These are phyloP conservation scores for Ogataea zsoltii DNA, from an alignment of 805 yeast species.

Conservation along the genomic window DNA sequence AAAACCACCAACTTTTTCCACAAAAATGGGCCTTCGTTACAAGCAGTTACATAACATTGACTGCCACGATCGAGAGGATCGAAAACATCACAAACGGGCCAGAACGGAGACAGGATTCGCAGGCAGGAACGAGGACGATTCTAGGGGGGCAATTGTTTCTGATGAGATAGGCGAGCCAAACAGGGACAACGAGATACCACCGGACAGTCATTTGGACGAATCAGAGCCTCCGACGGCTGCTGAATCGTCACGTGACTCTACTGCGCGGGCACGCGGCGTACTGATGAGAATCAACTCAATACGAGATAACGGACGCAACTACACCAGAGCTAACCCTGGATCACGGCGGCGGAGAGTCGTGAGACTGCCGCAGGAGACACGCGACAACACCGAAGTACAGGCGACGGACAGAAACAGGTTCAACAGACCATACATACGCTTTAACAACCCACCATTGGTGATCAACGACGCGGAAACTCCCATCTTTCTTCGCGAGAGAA, in stretches of 20 bases:
- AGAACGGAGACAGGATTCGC: not conserved
- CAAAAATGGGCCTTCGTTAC: not conserved
- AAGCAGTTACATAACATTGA: not conserved
- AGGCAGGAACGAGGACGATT: too few relatives aligned
- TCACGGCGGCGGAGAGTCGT: constrained; percentile 7
- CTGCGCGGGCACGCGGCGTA: constrained; percentile 6
- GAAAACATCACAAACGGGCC: not conserved
- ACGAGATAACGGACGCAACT: not conserved
- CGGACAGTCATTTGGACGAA: too few relatives aligned
- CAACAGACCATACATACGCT: constrained; percentile 18
- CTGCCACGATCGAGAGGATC: not conserved
- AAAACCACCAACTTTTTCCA: too few relatives aligned
- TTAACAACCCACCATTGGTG: constrained; percentile 14
- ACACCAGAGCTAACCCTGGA: not conserved
- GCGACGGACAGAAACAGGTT: constrained; percentile 5
- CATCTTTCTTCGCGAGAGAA: not conserved
- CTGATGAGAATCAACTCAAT: constrained; percentile 12
- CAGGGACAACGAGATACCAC: too few relatives aligned
- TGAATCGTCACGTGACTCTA: not conserved
- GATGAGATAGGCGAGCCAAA: too few relatives aligned
- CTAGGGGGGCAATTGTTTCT: too few relatives aligned
- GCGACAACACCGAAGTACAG: not conserved
- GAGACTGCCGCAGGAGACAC: not conserved
- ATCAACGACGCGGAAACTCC: constrained; percentile 7
- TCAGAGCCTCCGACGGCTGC: too few relatives aligned